A percentile compares a stretch with the other conserved stretches of the same genome.
These are phyloP conservation scores for Umbilicus rupestris DNA, from an alignment of 164 flowering plant genomes.

Conservation along the genomic window DNA sequence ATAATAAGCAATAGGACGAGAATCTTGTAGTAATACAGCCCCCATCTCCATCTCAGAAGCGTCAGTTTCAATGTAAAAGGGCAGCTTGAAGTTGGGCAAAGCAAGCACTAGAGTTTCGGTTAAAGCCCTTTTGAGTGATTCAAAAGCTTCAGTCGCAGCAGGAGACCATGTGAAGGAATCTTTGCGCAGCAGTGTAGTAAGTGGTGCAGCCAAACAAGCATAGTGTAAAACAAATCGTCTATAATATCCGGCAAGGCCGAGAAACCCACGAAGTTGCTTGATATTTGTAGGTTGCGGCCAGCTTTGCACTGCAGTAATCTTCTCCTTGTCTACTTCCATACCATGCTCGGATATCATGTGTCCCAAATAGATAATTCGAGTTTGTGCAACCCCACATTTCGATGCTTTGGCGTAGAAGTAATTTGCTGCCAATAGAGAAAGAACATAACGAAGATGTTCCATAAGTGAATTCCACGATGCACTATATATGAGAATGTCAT, in stretches of 20 bases:
- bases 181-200: neutral
- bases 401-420: neutral
- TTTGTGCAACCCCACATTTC: neutral
- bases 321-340: neutral
- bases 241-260: neutral
- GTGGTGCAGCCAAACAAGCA: neutral
- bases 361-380: neutral
- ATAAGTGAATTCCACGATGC: neutral
- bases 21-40: neutral
- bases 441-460: neutral
- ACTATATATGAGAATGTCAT: neutral
- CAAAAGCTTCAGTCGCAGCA: neutral
- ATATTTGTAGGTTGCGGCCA: neutral
- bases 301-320: neutral
- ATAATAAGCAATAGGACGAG: neutral
- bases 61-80: neutral
- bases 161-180: neutral
- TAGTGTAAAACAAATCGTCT: neutral
- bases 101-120: neutral
- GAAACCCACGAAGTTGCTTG: neutral
- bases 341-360: neutral
- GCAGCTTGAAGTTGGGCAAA: neutral
- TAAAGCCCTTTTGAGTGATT: neutral
- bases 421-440: neutral
- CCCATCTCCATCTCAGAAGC: neutral